phyloP scores from a whole-genome alignment of 345 rosid species.

The Theobroma cacao region DNA sequence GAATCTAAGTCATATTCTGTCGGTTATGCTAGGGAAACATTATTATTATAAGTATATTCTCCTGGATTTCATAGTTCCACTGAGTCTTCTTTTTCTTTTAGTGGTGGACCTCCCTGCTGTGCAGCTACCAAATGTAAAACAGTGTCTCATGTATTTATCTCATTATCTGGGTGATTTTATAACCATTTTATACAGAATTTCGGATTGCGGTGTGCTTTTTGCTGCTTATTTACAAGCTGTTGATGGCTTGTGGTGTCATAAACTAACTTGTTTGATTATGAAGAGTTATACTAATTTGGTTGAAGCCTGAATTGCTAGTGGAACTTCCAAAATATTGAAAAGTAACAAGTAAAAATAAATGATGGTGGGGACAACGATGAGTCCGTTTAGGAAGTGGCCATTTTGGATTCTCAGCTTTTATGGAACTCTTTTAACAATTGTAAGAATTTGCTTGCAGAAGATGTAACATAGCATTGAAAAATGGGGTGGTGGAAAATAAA shows the following conservation, averaged over 20 bases:
- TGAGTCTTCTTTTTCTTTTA: neutral
- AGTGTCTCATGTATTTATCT: neutral
- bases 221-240: neutral
- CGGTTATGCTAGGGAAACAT: neutral
- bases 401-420: neutral
- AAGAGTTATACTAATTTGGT: neutral
- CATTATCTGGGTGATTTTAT: neutral
- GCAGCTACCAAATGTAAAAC: neutral
- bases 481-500: neutral
- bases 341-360: neutral
- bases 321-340: conserved; percentile 5
- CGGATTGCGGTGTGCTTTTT: neutral
- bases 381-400: neutral
- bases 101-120: conserved; percentile 6
- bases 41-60: neutral
- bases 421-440: neutral
- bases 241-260: neutral
- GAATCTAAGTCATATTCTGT: neutral
- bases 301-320: conserved; percentile 12
- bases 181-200: neutral
- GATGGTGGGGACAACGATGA: neutral
- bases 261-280: neutral
- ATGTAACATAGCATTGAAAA: neutral
- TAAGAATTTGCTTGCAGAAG: neutral
- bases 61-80: neutral